A percentile compares a stretch with the other conserved stretches of the same genome.
phyloP scores from a whole-genome alignment of 78 protist species.

The Acrasis kona region DNA sequence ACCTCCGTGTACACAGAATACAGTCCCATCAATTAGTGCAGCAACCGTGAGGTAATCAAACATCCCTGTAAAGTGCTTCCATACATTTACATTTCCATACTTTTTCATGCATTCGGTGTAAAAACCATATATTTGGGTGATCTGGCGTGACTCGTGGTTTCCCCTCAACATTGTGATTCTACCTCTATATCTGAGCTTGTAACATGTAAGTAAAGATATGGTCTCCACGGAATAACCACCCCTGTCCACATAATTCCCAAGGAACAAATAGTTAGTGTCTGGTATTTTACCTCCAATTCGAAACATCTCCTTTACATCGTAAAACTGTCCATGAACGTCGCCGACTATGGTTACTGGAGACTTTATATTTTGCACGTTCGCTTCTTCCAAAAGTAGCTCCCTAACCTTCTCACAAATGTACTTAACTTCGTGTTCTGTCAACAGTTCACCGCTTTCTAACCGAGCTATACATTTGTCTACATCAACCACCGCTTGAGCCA shows the following conservation, averaged over 20 bases:
- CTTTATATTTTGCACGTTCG: conserved; percentile 65
- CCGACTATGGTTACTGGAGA: conserved; percentile 92
- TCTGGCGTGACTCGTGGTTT: conserved; percentile 46
- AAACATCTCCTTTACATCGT: conserved; percentile 78
- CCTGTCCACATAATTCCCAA: conserved; percentile 47
- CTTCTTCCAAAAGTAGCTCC: conserved; percentile 74
- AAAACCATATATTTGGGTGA: conserved; percentile 48
- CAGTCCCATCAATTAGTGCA: conserved; percentile 25
- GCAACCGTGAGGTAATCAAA: conserved; percentile 47
- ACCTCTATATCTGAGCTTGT: conserved; percentile 11
- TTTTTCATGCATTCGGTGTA: conserved; percentile 26
- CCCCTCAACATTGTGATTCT: conserved; percentile 38
- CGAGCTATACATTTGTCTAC: background rate
- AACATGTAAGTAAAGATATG: conserved; percentile 13
- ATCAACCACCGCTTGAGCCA: background rate
- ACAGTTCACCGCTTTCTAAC: background rate
- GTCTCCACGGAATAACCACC: conserved; percentile 29
- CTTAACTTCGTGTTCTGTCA: background rate
- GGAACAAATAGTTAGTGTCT: conserved; percentile 56
- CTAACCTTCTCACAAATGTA: conserved; percentile 43
- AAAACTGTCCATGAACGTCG: conserved; percentile 73
- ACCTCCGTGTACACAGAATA: conserved; percentile 46
- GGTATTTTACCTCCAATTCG: conserved; percentile 87
- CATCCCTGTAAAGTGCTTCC: conserved; percentile 22
- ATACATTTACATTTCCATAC: conserved; percentile 9